phyloP scores from a whole-genome alignment of 108 stramenopile species.

The Cyclotella baltica region DNA sequence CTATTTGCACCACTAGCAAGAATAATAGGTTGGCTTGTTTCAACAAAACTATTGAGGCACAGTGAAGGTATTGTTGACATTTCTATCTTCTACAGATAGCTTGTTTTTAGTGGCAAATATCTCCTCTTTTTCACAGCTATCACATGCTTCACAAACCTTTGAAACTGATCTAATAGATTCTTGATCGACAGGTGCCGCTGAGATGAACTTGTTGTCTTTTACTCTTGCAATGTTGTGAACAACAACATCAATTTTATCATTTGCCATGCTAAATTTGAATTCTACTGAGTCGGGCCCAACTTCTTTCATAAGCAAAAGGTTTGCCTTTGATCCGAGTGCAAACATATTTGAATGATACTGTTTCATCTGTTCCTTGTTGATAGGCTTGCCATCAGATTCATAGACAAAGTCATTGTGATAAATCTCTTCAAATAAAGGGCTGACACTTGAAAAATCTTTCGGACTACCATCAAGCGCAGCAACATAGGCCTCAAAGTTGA shows the following conservation, averaged over 20 bases:
- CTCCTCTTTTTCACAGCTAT: background rate
- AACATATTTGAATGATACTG: background rate
- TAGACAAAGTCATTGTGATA: constrained; percentile 11
- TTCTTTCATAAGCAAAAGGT: background rate
- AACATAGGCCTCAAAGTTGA: background rate
- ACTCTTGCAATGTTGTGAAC: constrained; percentile 8
- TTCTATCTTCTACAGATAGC: too few species aligned
- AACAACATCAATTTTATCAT: background rate
- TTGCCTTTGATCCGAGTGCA: background rate
- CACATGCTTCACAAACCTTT: background rate
- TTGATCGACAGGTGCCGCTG: background rate
- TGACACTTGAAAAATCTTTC: background rate
- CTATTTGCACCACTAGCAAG: too few species aligned
- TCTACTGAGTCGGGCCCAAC: background rate
- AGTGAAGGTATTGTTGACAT: too few species aligned
- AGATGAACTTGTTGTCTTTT: background rate
- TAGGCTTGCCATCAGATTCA: background rate
- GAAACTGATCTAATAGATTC: background rate
- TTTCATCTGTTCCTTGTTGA: constrained; percentile 1
- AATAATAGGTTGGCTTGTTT: too few species aligned
- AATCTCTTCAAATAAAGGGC: background rate
- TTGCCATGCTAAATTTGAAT: background rate
- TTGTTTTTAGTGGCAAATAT: too few species aligned
- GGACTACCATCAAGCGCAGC: background rate
- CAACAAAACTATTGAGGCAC: too few species aligned